Percentiles rank a stretch among this genome's conserved stretches.
Evolutionary conservation across 2,329 filamentous ascomycete genomes (phyloP).

Genomic region (Ophiostoma sp.): DNA sequence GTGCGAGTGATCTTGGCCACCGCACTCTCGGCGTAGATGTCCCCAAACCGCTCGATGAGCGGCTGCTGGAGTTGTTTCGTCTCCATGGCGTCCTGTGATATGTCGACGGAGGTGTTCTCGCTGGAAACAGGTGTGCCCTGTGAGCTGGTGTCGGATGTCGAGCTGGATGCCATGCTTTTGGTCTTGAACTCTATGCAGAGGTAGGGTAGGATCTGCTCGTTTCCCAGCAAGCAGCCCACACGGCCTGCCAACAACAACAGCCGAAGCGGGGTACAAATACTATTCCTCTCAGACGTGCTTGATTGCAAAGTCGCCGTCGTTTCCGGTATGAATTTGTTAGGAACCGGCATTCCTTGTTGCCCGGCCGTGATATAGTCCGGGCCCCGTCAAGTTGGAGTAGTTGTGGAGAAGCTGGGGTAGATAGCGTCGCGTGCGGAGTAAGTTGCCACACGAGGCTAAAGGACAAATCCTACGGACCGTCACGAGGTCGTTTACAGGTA

Average conservation of each 20-base stretch:
- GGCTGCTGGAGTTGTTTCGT: not conserved
- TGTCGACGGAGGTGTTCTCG: constrained; percentile 17
- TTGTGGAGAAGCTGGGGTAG: not conserved
- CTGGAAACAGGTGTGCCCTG: constrained; percentile 13
- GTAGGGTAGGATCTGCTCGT: not conserved
- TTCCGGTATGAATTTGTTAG: not conserved
- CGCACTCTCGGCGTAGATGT: constrained; percentile 27
- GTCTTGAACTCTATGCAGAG: not conserved
- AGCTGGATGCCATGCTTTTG: constrained; percentile 7
- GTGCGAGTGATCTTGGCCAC: constrained; percentile 28
- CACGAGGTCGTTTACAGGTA: not conserved
- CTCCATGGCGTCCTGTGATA: not conserved
- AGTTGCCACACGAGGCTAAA: not conserved
- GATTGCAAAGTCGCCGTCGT: not conserved
- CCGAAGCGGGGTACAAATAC: constrained; percentile 12
- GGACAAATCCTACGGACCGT: not conserved
- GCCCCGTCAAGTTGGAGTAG: not conserved
- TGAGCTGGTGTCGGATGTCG: constrained; percentile 11
- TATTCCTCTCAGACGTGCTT: not conserved
- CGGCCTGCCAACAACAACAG: not conserved
- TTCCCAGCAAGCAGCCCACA: not conserved
- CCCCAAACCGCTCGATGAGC: constrained; percentile 18
- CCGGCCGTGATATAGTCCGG: not conserved
- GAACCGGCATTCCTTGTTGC: not conserved
- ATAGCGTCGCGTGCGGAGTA: not conserved